Conservation (phyloP, 768 basidiomycete species). For the Tulasnella sp. region DNA sequence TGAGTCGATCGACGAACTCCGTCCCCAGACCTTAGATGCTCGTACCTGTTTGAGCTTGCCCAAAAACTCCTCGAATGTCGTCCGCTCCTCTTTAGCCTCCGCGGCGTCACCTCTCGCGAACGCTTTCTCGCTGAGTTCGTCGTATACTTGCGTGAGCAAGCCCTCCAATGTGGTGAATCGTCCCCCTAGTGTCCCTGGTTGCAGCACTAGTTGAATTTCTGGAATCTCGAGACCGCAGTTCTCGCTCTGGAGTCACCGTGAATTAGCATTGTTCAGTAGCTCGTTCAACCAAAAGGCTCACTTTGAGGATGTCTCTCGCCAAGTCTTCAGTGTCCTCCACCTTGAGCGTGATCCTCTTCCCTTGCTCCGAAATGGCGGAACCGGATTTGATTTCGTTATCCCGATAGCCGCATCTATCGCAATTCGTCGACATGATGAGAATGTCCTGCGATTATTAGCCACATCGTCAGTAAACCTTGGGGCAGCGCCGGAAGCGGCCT, state of each 20-base stretch:
- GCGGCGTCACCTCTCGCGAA: conserved; percentile 62
- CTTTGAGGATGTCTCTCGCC: conserved; percentile 88
- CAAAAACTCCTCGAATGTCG: conserved; percentile 67
- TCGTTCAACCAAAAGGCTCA: conserved; percentile 23
- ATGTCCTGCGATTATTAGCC: conserved; percentile 52
- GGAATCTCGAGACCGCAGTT: conserved; percentile 82
- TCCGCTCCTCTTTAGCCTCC: conserved; percentile 24
- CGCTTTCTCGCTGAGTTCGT: conserved; percentile 83
- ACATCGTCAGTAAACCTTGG: background rate
- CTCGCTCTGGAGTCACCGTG: conserved; percentile 55
- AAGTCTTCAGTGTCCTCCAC: conserved; percentile 91
- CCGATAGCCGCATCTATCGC: conserved; percentile 86
- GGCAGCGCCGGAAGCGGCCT: background rate
- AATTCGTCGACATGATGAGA: conserved; percentile 97
- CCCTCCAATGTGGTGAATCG: conserved; percentile 97
- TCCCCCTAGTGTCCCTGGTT: conserved; percentile 90
- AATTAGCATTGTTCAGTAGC: background rate
- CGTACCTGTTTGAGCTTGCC: conserved; percentile 59
- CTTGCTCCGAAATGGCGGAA: conserved; percentile 73
- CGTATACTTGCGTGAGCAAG: conserved; percentile 85
- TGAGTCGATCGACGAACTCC: background rate
- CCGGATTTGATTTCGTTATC: conserved; percentile 98
- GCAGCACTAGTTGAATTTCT: conserved; percentile 86
- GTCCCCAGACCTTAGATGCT: background rate
- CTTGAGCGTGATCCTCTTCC: conserved; percentile 77